These are phyloP conservation scores for Apium graveolens DNA, from an alignment of 129 eudicot genomes.

Conservation along the genomic window DNA sequence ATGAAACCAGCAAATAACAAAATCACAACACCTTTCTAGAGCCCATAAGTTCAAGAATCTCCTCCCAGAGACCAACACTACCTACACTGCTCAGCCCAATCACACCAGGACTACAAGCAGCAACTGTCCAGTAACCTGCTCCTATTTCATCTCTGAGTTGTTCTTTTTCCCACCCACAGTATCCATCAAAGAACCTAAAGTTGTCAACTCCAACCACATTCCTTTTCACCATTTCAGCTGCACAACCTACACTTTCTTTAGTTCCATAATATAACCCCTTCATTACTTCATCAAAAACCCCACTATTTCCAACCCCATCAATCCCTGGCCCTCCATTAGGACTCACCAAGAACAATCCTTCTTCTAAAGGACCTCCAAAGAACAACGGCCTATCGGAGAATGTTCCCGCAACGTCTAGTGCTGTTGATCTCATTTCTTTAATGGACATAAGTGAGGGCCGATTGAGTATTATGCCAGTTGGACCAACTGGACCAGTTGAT, in stretches of 20 bases:
- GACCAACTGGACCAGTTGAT: constrained; percentile 67
- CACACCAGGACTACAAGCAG: constrained; percentile 81
- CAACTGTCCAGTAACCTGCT: constrained; percentile 88
- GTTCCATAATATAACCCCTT: constrained; percentile 72
- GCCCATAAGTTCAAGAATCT: constrained; percentile 77
- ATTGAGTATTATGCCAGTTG: constrained; percentile 78
- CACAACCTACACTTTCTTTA: constrained; percentile 81
- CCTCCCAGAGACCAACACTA: constrained; percentile 87
- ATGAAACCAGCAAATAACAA: neutral
- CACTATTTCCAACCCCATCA: constrained; percentile 47
- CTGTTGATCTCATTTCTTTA: constrained; percentile 60
- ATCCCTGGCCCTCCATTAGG: constrained; percentile 20
- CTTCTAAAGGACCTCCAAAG: constrained; percentile 90
- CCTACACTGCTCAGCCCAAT: constrained; percentile 55
- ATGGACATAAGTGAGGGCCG: constrained; percentile 96
- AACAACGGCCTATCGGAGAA: constrained; percentile 64
- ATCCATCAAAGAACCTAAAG: constrained; percentile 88
- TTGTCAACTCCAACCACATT: constrained; percentile 46
- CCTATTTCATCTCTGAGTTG: constrained; percentile 69
- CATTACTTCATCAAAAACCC: constrained; percentile 87
- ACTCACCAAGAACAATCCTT: constrained; percentile 66
- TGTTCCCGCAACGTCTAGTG: constrained; percentile 43
- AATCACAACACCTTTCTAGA: constrained; percentile 53
- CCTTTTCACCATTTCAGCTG: constrained; percentile 87
- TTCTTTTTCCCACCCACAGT: constrained; percentile 90